Evolutionary conservation across 805 yeast genomes (phyloP).

Genomic region (Wickerhamiella shivajii): DNA sequence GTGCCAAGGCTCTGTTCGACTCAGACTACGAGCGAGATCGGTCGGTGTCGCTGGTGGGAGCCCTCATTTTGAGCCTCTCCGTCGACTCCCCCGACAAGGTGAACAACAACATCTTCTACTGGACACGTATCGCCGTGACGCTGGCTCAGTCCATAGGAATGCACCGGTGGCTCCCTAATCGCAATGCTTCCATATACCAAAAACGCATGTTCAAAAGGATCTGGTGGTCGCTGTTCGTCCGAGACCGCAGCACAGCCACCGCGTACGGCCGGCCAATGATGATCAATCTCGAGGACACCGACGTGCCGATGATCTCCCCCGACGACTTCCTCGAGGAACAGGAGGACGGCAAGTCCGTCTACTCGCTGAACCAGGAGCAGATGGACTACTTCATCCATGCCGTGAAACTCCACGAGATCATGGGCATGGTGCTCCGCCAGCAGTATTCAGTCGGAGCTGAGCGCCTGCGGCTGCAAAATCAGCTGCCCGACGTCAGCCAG

Average conservation of each 20-base stretch:
- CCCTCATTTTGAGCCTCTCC: conserved; percentile 47
- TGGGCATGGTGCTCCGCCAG: conserved; percentile 52
- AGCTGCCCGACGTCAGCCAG: conserved; percentile 38
- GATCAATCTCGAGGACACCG: conserved; percentile 59
- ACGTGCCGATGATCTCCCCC: conserved; percentile 54
- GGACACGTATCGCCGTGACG: conserved; percentile 56
- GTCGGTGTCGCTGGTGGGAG: conserved; percentile 43
- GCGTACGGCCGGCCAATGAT: conserved; percentile 62
- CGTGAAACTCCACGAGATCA: conserved; percentile 53
- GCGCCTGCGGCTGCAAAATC: conserved; percentile 28
- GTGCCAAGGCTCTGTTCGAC: conserved; percentile 65
- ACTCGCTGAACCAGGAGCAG: conserved; percentile 32
- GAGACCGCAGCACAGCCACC: conserved; percentile 54
- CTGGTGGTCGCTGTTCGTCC: conserved; percentile 66
- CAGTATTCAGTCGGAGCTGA: conserved; percentile 61
- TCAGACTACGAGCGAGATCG: conserved; percentile 55
- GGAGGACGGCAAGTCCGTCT: conserved; percentile 22
- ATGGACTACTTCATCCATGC: conserved; percentile 46
- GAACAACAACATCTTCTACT: conserved; percentile 48
- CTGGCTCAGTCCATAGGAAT: conserved; percentile 66
- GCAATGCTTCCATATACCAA: conserved; percentile 29
- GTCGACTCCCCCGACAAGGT: conserved; percentile 66
- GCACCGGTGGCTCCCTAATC: conserved; percentile 35
- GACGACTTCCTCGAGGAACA: conserved; percentile 49
- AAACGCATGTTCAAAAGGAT: conserved; percentile 44